Percentiles rank a stretch among this genome's conserved stretches.
Evolutionary conservation across 306 rosid species (phyloP).

Genomic region (Arachis hypogaea): DNA sequence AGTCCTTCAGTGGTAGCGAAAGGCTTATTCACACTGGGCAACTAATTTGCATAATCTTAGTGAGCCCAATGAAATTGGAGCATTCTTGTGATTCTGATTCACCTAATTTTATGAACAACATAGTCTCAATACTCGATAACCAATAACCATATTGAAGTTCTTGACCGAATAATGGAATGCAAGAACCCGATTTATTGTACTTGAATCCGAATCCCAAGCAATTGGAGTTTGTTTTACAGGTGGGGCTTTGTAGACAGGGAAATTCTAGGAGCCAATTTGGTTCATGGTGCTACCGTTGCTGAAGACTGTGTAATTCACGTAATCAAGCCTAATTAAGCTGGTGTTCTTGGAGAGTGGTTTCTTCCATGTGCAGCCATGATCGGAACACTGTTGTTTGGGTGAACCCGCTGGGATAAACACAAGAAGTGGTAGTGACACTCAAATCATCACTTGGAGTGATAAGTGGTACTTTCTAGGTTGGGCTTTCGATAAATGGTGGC

Average conservation of each 20-base stretch:
- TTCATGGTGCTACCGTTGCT: neutral
- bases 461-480: too few relatives aligned
- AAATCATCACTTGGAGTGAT: constrained; percentile 40
- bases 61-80: constrained; percentile 70
- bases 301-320: constrained; percentile 53
- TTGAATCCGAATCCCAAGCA: constrained; percentile 72
- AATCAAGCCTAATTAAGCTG: constrained; percentile 64
- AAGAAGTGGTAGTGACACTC: constrained; percentile 31
- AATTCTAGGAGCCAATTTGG: constrained; percentile 25
- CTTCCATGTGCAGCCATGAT: constrained; percentile 57
- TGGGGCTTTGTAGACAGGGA: constrained; percentile 48
- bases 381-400: neutral
- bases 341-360: constrained; percentile 24
- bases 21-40: constrained; percentile 75
- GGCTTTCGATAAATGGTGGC: too few relatives aligned
- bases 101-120: constrained; percentile 63
- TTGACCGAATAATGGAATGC: constrained; percentile 37
- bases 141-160: constrained; percentile 63
- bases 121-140: constrained; percentile 69
- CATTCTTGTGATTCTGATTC: constrained; percentile 49
- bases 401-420: constrained; percentile 80
- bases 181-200: constrained; percentile 58
- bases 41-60: constrained; percentile 62
- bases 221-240: constrained; percentile 27
- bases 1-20: constrained; percentile 64